phyloP scores from a whole-genome alignment of 2,329 filamentous ascomycete species.

The Xylariaceae sp. region DNA sequence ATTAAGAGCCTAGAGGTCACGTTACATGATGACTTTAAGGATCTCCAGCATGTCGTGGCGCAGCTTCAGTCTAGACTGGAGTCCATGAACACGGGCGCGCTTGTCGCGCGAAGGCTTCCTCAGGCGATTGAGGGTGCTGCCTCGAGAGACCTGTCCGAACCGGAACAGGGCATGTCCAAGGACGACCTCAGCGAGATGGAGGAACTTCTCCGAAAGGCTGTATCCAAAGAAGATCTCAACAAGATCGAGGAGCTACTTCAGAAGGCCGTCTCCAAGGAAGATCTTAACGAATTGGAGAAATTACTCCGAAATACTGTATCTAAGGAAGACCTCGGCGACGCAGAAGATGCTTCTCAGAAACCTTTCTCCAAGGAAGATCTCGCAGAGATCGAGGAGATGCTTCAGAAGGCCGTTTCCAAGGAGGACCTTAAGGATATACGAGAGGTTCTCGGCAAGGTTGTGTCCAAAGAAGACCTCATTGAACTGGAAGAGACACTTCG shows the following conservation, averaged over 20 bases:
- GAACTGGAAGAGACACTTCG: slow-evolving; percentile 48
- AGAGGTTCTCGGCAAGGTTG: slow-evolving; percentile 12
- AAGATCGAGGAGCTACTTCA: slow-evolving; percentile 45
- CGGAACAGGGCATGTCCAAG: slow-evolving; percentile 45
- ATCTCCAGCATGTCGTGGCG: slow-evolving; percentile 75
- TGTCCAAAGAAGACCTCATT: slow-evolving; percentile 38
- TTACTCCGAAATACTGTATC: slow-evolving; percentile 44
- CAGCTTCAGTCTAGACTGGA: slow-evolving; percentile 83
- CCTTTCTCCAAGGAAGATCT: slow-evolving; percentile 37
- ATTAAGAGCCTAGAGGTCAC: slow-evolving; percentile 76
- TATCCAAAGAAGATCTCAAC: slow-evolving; percentile 35
- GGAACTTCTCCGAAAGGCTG: slow-evolving; percentile 43
- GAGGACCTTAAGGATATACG: slow-evolving; percentile 38
- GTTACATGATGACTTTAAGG: slow-evolving; percentile 67
- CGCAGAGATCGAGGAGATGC: slow-evolving; percentile 43
- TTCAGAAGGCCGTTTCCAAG: slow-evolving; percentile 39
- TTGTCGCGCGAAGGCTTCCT: slow-evolving; percentile 21
- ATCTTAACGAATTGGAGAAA: slow-evolving; percentile 39
- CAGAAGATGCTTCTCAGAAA: slow-evolving; percentile 48
- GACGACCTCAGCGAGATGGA: slow-evolving; percentile 46
- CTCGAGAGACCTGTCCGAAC: slow-evolving; percentile 32
- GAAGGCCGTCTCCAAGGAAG: slow-evolving; percentile 36
- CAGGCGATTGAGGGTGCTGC: slow-evolving; percentile 35
- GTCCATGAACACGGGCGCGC: slow-evolving; percentile 55
- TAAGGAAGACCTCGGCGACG: slow-evolving; percentile 42